These are phyloP conservation scores for Geranomyces michiganensis DNA, from an alignment of 192 early-diverging fungal species.

Conservation along the genomic window DNA sequence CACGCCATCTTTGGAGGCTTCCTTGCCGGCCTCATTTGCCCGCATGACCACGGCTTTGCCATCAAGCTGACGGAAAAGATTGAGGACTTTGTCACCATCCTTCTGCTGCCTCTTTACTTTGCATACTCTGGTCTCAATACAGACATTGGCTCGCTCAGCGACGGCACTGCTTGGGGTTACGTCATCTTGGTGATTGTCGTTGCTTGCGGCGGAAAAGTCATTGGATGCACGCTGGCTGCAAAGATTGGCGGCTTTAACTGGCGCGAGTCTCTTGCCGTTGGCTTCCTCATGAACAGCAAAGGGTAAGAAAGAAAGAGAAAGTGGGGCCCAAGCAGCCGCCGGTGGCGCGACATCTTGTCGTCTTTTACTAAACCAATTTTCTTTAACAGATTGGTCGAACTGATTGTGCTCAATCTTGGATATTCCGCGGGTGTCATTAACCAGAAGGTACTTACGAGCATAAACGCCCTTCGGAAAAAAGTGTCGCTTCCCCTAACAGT, in stretches of 20 bases:
- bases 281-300: slow-evolving; percentile 94
- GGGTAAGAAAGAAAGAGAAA: slow-evolving; percentile 49
- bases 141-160: slow-evolving; percentile 73
- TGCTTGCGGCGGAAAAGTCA: slow-evolving; percentile 84
- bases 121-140: slow-evolving; percentile 91
- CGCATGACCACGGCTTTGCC: slow-evolving; percentile 86
- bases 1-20: slow-evolving; percentile 96
- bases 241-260: slow-evolving; percentile 69
- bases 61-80: slow-evolving; percentile 88
- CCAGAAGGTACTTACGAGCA: slow-evolving; percentile 39
- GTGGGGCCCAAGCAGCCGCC: too few relatives aligned
- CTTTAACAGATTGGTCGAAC: slow-evolving; percentile 77
- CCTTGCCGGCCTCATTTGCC: slow-evolving; percentile 81
- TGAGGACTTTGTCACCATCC: slow-evolving; percentile 83
- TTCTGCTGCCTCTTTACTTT: slow-evolving; percentile 94
- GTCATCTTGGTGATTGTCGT: slow-evolving; percentile 75
- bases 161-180: slow-evolving; percentile 73
- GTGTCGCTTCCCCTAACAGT: too few relatives aligned
- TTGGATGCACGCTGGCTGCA: slow-evolving; percentile 75
- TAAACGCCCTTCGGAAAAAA: too few relatives aligned
- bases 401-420: slow-evolving; percentile 95
- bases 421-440: slow-evolving; percentile 82
- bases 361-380: background rate
- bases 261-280: slow-evolving; percentile 85
- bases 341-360: too few relatives aligned